Conservation (phyloP, 495 filamentous ascomycete genomes). For the Aspergillus indologenus region DNA sequence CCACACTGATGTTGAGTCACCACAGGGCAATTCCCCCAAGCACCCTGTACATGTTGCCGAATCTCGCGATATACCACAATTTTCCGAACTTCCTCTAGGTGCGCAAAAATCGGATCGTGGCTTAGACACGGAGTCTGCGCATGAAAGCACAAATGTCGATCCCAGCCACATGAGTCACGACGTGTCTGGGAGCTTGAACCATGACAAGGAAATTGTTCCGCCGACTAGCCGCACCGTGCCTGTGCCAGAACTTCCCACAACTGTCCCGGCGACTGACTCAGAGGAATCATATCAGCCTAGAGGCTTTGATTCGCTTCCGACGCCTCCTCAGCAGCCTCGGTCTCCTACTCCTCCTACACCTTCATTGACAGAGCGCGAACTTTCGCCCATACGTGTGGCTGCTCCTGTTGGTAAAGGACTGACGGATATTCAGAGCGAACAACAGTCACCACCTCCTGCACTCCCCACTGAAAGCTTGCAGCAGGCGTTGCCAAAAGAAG, state of each 20-base stretch:
- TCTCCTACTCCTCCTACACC: conserved; percentile 61
- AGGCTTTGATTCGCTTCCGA: conserved; percentile 39
- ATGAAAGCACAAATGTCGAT: conserved; percentile 46
- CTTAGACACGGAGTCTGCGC: conserved; percentile 26
- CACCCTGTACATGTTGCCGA: neutral
- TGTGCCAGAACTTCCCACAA: conserved; percentile 63
- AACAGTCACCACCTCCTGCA: conserved; percentile 45
- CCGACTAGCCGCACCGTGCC: conserved; percentile 58
- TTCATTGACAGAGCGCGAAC: conserved; percentile 38
- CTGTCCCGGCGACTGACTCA: neutral
- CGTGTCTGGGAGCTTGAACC: conserved; percentile 13
- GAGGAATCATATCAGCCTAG: conserved; percentile 48
- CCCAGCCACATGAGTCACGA: neutral
- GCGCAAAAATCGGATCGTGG: neutral
- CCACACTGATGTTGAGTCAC: conserved; percentile 39
- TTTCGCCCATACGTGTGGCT: conserved; percentile 80
- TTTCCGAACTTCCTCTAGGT: neutral
- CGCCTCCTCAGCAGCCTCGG: conserved; percentile 56
- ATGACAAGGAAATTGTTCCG: conserved; percentile 37
- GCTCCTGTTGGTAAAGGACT: conserved; percentile 73
- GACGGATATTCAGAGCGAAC: conserved; percentile 49
- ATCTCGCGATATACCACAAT: conserved; percentile 34
- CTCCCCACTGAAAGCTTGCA: conserved; percentile 58
- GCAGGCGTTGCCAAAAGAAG: conserved; percentile 57
- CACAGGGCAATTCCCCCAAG: neutral